A percentile compares a stretch with the other conserved stretches of the same genome.
Evolutionary conservation across 306 rosid species (phyloP).

Genomic region (Potentilla sterilis): DNA sequence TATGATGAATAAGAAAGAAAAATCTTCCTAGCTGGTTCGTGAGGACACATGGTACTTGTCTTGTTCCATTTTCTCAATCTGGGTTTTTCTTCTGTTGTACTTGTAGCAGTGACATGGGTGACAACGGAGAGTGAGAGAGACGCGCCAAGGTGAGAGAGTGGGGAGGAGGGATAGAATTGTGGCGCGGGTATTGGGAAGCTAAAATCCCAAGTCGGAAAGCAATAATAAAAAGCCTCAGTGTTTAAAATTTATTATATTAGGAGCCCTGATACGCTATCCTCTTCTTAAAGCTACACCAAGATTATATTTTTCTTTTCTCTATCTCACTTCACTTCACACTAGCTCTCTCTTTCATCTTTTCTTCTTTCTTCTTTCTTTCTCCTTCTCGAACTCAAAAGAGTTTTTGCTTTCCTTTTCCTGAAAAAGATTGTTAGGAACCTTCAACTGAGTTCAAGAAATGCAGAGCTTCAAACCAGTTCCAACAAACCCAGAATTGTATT

Average conservation of each 20-base stretch:
- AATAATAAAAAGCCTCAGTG: conserved; percentile 43
- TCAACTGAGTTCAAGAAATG: conserved; percentile 31
- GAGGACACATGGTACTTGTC: not conserved
- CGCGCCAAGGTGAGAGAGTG: conserved; percentile 12
- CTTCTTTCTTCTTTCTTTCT: not conserved
- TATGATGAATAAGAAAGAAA: too few species aligned
- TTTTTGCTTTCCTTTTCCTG: conserved; percentile 1
- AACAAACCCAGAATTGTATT: conserved; percentile 45
- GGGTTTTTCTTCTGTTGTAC: not conserved
- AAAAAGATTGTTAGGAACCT: not conserved
- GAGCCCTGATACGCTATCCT: conserved; percentile 48
- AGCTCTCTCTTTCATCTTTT: not conserved
- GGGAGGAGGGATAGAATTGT: conserved; percentile 37
- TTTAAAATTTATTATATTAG: conserved; percentile 21
- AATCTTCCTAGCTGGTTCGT: too few species aligned
- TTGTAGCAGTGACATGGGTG: not conserved
- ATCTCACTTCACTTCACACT: not conserved
- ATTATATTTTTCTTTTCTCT: conserved; percentile 34
- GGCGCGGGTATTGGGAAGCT: conserved; percentile 57
- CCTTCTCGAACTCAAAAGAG: not conserved
- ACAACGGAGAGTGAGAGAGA: conserved; percentile 15
- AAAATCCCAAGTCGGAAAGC: conserved; percentile 81
- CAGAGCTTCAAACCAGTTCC: conserved; percentile 58
- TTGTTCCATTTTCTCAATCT: not conserved
- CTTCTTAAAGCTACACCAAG: conserved; percentile 54